Evolutionary conservation across 2,329 filamentous ascomycete species (phyloP), one percentile per base, ranked within the genome.

Genomic region (Coniochaeta hoffmannii): DNA sequence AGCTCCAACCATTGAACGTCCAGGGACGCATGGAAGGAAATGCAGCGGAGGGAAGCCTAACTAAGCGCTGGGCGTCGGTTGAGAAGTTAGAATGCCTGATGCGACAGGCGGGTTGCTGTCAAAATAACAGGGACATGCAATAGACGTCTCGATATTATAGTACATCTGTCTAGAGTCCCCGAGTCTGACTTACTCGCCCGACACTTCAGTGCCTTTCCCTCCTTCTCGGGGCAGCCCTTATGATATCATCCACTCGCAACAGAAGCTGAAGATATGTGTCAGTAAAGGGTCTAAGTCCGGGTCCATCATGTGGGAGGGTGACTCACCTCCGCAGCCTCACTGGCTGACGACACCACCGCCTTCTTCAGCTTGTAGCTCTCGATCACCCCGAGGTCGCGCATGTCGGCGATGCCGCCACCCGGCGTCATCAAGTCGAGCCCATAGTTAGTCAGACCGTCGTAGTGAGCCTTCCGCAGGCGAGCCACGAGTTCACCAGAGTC

Each of bases 301-400:
- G 31, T 9, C 32, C 6, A 36, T 44, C 9, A 5, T 17, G 12
- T 31, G 19, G 53, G 24, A 49, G 30, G 11, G 26, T 7, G 32
- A 70, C 85, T 77, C 79, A 95, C 90, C 82, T 99, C 94, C 62
- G 94, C 92, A 60, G 94, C 94, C 75, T 99, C 94, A 57, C 90
- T 95, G 22, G 94, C 94, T 59, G 91, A 96, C 54, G 89, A 95
- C 53, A 99, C 94, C 55, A 99, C 94, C n/a, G 94, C 94, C 70
- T 85, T 88, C 83, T 99, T 99, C 70, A 99, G 76, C 81, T 99
- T 99, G 80, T 97, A 97, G 72, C 90, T 96, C 77, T 99, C 94
- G 63, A 99, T 88, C 28, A 99, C 92, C 46, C 94, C 94, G 50
- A 96, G 71, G 65, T 99, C 90, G 54, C 93, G 83, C 94, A 99